Evolutionary conservation across 2,329 filamentous ascomycete species (phyloP).

Genomic region (Sporothrix variecibatus): DNA sequence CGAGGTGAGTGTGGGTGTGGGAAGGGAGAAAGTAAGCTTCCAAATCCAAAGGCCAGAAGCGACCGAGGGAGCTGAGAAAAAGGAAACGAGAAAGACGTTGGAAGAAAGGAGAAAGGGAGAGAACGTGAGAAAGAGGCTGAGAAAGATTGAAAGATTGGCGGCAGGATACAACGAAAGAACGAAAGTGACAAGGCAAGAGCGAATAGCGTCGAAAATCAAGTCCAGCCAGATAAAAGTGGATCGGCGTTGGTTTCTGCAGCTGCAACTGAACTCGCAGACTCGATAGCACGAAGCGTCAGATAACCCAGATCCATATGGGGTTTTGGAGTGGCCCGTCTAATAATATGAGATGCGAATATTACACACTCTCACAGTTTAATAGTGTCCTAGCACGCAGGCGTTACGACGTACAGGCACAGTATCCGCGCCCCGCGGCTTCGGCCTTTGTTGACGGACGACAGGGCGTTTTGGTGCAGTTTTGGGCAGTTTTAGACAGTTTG

Average conservation of each 20-base stretch:
- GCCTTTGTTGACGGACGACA: neutral
- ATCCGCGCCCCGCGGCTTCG: neutral
- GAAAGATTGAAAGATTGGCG: neutral
- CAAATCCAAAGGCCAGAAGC: neutral
- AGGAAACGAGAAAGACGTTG: neutral
- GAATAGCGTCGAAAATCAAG: constrained; percentile 9
- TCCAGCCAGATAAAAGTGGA: neutral
- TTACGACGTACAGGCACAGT: neutral
- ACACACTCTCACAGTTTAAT: neutral
- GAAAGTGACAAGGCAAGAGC: neutral
- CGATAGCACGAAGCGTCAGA: constrained; percentile 1
- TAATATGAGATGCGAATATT: too few species aligned
- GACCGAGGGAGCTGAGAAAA: neutral
- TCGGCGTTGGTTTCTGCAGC: neutral
- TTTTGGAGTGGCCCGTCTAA: neutral
- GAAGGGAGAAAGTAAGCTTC: neutral
- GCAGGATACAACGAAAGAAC: neutral
- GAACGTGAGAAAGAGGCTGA: neutral
- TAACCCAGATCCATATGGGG: neutral
- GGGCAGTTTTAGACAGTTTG: neutral
- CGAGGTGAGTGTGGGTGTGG: neutral
- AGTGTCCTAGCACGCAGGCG: neutral
- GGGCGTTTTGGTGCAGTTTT: neutral
- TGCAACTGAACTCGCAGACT: neutral
- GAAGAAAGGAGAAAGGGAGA: neutral